Percentiles rank a stretch among this genome's conserved stretches.
Evolutionary conservation across 2,329 filamentous ascomycete species (phyloP).

Genomic region (Colletotrichum noveboracense): DNA sequence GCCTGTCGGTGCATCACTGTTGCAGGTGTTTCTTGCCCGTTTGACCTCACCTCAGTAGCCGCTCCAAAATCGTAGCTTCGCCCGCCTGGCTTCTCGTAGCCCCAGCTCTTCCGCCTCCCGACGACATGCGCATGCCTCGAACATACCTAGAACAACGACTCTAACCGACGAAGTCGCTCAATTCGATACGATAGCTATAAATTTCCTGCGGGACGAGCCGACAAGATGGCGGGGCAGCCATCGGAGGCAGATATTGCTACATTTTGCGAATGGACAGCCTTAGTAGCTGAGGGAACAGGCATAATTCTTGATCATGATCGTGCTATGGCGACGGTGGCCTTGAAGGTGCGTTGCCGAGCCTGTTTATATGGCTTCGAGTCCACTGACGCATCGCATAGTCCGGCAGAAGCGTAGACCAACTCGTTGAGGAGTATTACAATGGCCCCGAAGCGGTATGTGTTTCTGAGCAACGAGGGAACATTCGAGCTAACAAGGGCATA

Average conservation of each 20-base stretch:
- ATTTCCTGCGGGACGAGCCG: constrained; percentile 6
- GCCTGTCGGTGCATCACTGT: not conserved
- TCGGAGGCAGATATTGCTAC: constrained; percentile 40
- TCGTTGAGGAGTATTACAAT: constrained; percentile 59
- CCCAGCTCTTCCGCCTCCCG: not conserved
- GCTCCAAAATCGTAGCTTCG: not conserved
- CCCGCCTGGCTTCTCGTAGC: not conserved
- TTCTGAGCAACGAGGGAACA: not conserved
- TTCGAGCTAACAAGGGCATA: constrained; percentile 26
- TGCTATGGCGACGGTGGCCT: constrained; percentile 42
- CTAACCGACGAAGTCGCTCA: not conserved
- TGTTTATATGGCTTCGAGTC: not conserved
- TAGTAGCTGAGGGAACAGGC: constrained; percentile 19
- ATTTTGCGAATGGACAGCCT: constrained; percentile 45
- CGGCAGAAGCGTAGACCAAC: constrained; percentile 50
- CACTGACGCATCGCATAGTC: constrained; percentile 35
- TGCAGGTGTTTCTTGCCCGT: not conserved
- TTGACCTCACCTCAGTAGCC: not conserved
- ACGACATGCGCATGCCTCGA: not conserved
- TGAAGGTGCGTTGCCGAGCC: constrained; percentile 39
- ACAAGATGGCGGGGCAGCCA: constrained; percentile 34
- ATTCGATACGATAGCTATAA: not conserved
- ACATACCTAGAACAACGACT: not conserved
- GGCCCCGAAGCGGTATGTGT: constrained; percentile 33
- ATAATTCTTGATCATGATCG: constrained; percentile 42